A percentile compares a stretch with the other conserved stretches of the same genome.
These are phyloP conservation scores for Bertia moriformis DNA, from an alignment of 2,329 filamentous ascomycete genomes.

Conservation along the genomic window DNA sequence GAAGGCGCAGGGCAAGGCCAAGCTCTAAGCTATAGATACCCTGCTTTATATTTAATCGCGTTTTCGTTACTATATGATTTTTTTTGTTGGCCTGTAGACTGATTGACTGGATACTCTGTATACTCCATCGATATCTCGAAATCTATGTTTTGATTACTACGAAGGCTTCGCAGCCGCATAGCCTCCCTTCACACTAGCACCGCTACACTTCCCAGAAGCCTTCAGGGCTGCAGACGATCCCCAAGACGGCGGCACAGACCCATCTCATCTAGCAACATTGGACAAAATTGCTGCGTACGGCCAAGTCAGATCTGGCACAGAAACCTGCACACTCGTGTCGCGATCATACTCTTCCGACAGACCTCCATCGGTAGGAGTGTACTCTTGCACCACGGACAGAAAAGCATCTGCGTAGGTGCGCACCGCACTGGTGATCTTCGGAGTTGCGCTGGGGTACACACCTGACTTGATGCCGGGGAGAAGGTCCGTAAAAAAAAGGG, in stretches of 20 bases:
- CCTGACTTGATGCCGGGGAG: neutral
- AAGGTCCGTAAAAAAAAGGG: neutral
- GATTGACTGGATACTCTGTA: too few species aligned
- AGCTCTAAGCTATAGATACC: too few species aligned
- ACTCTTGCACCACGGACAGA: neutral
- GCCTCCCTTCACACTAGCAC: neutral
- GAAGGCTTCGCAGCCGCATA: neutral
- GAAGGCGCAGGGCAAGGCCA: slow-evolving; percentile 72
- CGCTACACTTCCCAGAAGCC: neutral
- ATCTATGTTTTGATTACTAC: too few species aligned
- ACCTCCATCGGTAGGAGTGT: neutral
- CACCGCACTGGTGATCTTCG: neutral
- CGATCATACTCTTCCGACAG: neutral
- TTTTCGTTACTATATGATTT: too few species aligned
- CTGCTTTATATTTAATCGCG: too few species aligned
- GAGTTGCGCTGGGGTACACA: neutral
- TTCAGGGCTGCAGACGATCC: neutral
- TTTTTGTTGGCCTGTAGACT: too few species aligned
- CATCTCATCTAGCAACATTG: neutral
- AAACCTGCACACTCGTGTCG: neutral
- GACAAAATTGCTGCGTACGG: neutral
- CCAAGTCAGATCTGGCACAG: neutral
- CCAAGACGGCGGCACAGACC: neutral
- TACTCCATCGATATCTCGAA: too few species aligned
- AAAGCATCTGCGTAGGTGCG: neutral